Evolutionary conservation across 257 asterid genomes (phyloP).

Genomic region (Gentiana straminea): DNA sequence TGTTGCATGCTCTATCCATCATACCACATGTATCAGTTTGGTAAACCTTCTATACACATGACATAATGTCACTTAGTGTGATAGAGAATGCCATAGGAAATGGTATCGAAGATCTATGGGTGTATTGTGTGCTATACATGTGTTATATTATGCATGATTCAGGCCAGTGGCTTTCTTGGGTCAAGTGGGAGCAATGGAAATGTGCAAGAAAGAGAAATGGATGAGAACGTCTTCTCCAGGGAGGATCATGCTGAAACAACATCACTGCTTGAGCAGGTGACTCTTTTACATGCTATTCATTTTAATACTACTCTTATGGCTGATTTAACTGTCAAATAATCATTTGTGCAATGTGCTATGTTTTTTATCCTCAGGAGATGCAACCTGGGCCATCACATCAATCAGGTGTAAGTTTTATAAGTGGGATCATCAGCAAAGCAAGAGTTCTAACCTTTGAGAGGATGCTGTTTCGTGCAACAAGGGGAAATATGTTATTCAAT

Average conservation of each 20-base stretch:
- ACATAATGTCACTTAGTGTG: too few relatives aligned
- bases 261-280: constrained; percentile 81
- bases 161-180: constrained; percentile 90
- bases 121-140: neutral
- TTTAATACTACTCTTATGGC: neutral
- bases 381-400: constrained; percentile 68
- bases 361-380: constrained; percentile 56
- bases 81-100: too few relatives aligned
- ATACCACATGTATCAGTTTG: too few relatives aligned
- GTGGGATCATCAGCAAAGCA: constrained; percentile 84
- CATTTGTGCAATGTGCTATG: neutral
- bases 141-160: constrained; percentile 17
- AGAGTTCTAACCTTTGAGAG: constrained; percentile 79
- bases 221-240: constrained; percentile 35
- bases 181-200: constrained; percentile 53
- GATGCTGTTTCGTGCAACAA: constrained; percentile 95
- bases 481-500: constrained; percentile 96
- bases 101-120: too few relatives aligned
- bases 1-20: too few relatives aligned
- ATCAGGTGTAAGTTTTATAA: constrained; percentile 85
- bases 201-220: constrained; percentile 68
- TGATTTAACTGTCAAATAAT: neutral
- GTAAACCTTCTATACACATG: too few relatives aligned
- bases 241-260: constrained; percentile 46
- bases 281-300: neutral